A percentile compares a stretch with the other conserved stretches of the same genome.
phyloP scores from a whole-genome alignment of 129 eudicot genomes.

The Oenanthe sinensis region DNA sequence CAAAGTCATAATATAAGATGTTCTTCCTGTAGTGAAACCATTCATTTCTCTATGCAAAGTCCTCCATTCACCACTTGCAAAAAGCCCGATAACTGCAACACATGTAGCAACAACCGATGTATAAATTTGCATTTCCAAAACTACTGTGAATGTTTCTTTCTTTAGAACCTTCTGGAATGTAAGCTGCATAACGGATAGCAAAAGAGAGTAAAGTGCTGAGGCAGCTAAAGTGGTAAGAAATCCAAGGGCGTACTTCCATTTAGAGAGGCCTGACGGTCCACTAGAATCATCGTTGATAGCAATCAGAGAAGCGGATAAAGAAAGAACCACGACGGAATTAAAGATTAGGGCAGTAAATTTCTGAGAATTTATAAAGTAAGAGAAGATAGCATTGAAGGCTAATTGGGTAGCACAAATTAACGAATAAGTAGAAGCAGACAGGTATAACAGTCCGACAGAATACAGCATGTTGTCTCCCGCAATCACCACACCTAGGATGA shows the following conservation, averaged over 20 bases:
- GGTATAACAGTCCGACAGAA: conserved; percentile 64
- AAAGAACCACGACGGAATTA: conserved; percentile 67
- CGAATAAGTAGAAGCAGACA: conserved; percentile 91
- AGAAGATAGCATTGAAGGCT: conserved; percentile 73
- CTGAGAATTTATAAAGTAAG: conserved; percentile 71
- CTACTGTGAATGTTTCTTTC: conserved; percentile 64
- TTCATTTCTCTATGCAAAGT: conserved; percentile 57
- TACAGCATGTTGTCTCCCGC: conserved; percentile 89
- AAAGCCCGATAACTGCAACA: conserved; percentile 60
- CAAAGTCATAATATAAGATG: conserved; percentile 66
- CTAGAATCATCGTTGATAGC: conserved; percentile 63
- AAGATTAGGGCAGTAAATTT: conserved; percentile 64
- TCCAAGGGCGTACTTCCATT: conserved; percentile 44
- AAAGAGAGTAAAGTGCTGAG: conserved; percentile 65
- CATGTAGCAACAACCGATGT: conserved; percentile 64
- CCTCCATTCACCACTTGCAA: conserved; percentile 91
- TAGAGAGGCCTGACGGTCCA: conserved; percentile 51
- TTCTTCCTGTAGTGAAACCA: conserved; percentile 38
- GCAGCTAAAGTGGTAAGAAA: conserved; percentile 56
- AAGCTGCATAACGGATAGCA: conserved; percentile 76
- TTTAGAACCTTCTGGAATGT: conserved; percentile 55
- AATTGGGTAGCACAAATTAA: conserved; percentile 82
- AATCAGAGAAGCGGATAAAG: conserved; percentile 74
- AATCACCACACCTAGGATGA: conserved; percentile 44
- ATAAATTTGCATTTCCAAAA: conserved; percentile 74